Conservation (phyloP, 2,329 filamentous ascomycete genomes). For the Colletotrichum lindemuthianum region DNA sequence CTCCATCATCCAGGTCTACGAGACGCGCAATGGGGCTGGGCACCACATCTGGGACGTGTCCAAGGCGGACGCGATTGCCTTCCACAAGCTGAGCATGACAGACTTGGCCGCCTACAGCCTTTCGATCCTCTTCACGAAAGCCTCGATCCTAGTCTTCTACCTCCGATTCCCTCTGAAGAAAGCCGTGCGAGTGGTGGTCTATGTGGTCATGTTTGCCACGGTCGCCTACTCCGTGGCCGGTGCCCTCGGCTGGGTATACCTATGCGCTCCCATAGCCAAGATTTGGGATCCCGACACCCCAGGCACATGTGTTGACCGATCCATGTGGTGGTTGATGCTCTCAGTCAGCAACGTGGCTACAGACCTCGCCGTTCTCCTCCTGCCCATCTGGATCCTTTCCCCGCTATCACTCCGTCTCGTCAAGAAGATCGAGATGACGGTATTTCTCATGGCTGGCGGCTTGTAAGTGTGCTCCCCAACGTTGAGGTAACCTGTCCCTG, state of each 20-base stretch:
- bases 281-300: slow-evolving; percentile 22
- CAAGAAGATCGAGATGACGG: slow-evolving; percentile 34
- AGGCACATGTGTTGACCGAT: slow-evolving; percentile 27
- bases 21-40: slow-evolving; percentile 24
- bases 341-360: slow-evolving; percentile 35
- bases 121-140: slow-evolving; percentile 38
- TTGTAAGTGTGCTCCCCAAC: slow-evolving; percentile 8
- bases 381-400: slow-evolving; percentile 35
- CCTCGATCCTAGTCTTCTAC: slow-evolving; percentile 38
- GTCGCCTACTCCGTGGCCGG: slow-evolving; percentile 24
- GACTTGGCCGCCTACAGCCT: slow-evolving; percentile 37
- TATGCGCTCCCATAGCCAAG: slow-evolving; percentile 31
- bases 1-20: slow-evolving; percentile 29
- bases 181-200: neutral
- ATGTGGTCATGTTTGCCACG: slow-evolving; percentile 31
- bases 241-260: slow-evolving; percentile 24
- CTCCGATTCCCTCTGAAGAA: slow-evolving; percentile 35
- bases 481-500: neutral
- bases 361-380: slow-evolving; percentile 35
- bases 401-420: slow-evolving; percentile 17
- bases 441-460: slow-evolving; percentile 34
- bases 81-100: slow-evolving; percentile 32
- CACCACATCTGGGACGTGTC: slow-evolving; percentile 31
- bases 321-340: slow-evolving; percentile 35
- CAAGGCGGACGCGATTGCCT: slow-evolving; percentile 7